phyloP scores from a whole-genome alignment of 225 moss, liverwort and hornwort genomes.

The Straminergon stramineum region DNA sequence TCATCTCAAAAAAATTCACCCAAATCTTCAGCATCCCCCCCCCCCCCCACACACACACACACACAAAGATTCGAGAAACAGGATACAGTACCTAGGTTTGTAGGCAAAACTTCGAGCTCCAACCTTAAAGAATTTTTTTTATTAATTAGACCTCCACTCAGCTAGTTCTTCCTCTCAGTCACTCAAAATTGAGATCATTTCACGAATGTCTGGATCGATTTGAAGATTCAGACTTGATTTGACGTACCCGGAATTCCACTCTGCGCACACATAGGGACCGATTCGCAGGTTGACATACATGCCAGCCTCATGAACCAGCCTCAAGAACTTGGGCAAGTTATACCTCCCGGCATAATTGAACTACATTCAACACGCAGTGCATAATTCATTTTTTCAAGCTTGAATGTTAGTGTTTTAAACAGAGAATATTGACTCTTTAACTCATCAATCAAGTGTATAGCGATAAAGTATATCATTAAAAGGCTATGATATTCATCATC shows the following conservation, averaged over 20 bases:
- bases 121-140: not conserved
- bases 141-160: not conserved
- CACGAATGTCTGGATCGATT: not conserved
- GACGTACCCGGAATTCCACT: slow-evolving; percentile 81
- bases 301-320: slow-evolving; percentile 57
- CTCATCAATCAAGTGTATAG: not conserved
- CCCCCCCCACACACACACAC: too few relatives aligned
- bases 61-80: not conserved
- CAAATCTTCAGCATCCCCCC: not conserved
- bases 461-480: not conserved
- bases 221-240: not conserved
- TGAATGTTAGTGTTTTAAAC: not conserved
- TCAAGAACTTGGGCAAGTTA: slow-evolving; percentile 70
- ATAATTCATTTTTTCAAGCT: not conserved
- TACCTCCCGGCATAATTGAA: slow-evolving; percentile 68
- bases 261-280: slow-evolving; percentile 90
- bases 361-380: slow-evolving; percentile 11
- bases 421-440: not conserved
- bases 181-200: not conserved
- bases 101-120: not conserved
- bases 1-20: not conserved
- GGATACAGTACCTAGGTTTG: not conserved
- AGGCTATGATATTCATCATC: not conserved
- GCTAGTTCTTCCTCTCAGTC: not conserved
- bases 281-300: slow-evolving; percentile 78